Conservation (phyloP, 1,284 basidiomycete species). For the Tylopilus orsonianus region DNA sequence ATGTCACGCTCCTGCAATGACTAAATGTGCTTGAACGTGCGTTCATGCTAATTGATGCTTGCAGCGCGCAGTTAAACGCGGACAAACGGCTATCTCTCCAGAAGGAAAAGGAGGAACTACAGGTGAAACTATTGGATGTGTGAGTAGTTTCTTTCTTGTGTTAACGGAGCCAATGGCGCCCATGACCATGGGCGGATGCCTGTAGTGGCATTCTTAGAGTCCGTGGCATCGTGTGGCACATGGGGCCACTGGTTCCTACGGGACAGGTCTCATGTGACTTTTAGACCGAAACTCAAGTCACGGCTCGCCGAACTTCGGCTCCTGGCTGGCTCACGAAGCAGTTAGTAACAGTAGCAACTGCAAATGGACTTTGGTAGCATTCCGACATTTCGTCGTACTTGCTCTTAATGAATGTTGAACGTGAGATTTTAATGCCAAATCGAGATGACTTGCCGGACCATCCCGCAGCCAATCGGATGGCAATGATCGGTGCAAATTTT, state of each 20-base stretch:
- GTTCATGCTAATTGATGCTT: slow-evolving; percentile 5
- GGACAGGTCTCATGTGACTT: slow-evolving; percentile 5
- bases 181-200: not conserved
- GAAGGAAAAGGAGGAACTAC: slow-evolving; percentile 88
- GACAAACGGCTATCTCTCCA: slow-evolving; percentile 90
- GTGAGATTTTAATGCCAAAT: slow-evolving; percentile 10
- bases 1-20: slow-evolving; percentile 34
- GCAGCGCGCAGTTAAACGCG: slow-evolving; percentile 85
- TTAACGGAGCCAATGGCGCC: not conserved
- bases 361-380: no score
- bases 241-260: not conserved
- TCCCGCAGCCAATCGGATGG: slow-evolving; percentile 33
- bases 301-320: slow-evolving; percentile 67
- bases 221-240: not conserved
- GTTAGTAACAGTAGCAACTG: slow-evolving; percentile 1
- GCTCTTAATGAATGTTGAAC: no score
- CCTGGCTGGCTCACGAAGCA: slow-evolving; percentile 18
- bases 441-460: slow-evolving; percentile 15
- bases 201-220: not conserved
- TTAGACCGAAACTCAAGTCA: slow-evolving; percentile 77
- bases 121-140: slow-evolving; percentile 80
- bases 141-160: slow-evolving; percentile 38
- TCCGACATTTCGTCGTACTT: no score
- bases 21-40: not conserved
- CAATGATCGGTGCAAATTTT: slow-evolving; percentile 18